These are phyloP conservation scores for Camellia japonica DNA, from an alignment of 148 eudicot genomes.

Conservation along the genomic window DNA sequence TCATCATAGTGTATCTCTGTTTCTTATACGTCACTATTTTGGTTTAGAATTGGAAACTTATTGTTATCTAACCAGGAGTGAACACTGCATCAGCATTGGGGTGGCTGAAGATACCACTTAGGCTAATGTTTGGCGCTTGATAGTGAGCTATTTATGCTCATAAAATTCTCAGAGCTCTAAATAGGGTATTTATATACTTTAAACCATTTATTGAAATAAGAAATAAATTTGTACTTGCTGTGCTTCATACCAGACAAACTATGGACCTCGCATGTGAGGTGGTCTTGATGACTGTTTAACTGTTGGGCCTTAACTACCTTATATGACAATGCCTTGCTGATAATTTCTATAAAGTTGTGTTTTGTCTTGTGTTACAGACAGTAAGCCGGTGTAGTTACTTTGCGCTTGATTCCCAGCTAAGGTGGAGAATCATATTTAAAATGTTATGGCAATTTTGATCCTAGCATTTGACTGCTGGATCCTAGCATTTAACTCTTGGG, in stretches of 20 bases:
- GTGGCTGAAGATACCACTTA: not conserved
- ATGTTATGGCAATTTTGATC: not conserved
- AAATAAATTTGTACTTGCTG: not conserved
- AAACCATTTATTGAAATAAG: not conserved
- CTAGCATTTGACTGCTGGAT: not conserved
- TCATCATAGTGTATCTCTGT: no score
- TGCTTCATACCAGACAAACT: not conserved
- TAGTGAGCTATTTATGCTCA: not conserved
- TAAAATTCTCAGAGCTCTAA: not conserved
- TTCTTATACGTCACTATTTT: no score
- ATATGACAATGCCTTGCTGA: not conserved
- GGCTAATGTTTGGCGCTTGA: no score
- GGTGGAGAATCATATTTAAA: not conserved
- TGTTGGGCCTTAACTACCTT: not conserved
- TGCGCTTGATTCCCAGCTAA: conserved; percentile 3
- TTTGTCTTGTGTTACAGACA: not conserved
- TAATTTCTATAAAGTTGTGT: not conserved
- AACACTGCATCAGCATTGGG: not conserved
- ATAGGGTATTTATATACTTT: not conserved
- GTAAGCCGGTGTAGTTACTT: not conserved
- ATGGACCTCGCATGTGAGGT: not conserved
- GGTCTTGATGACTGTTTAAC: not conserved
- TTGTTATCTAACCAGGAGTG: not conserved
- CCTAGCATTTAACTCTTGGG: no score
- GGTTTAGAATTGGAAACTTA: not conserved